These are phyloP conservation scores for Dipodascus albidus DNA, from an alignment of 805 yeast species.

Conservation along the genomic window DNA sequence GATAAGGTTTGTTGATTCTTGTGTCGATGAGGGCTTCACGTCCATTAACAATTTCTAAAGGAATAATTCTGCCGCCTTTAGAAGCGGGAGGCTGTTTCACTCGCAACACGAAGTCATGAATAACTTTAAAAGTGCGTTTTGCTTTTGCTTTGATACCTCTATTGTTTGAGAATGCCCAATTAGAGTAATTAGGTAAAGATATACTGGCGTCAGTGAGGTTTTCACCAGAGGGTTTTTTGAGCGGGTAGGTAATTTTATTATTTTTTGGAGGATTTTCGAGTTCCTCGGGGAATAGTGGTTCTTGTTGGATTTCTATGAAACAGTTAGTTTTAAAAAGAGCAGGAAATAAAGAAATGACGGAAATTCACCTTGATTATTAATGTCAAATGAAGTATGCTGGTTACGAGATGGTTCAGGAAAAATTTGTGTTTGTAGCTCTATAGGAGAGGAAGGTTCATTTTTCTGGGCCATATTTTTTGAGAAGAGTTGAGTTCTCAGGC, in stretches of 20 bases:
- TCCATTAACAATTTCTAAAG: slow-evolving; percentile 39
- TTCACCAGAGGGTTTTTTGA: not conserved
- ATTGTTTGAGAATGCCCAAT: slow-evolving; percentile 16
- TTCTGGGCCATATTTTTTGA: slow-evolving; percentile 26
- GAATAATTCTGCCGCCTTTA: slow-evolving; percentile 64
- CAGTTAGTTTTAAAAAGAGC: not conserved
- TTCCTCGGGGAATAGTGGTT: slow-evolving; percentile 6
- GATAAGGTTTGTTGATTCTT: slow-evolving; percentile 49
- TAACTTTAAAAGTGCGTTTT: slow-evolving; percentile 4
- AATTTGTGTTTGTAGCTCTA: slow-evolving; percentile 21
- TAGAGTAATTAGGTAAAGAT: slow-evolving; percentile 17
- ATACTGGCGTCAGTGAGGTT: slow-evolving; percentile 5
- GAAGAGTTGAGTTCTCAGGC: slow-evolving; percentile 55
- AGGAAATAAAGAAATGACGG: slow-evolving; percentile 3
- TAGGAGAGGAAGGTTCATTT: slow-evolving; percentile 18
- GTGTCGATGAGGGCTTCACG: slow-evolving; percentile 49
- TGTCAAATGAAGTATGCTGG: slow-evolving; percentile 7
- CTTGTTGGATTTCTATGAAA: slow-evolving; percentile 8
- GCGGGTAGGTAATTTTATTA: no score
- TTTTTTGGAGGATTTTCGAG: no score
- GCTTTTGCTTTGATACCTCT: slow-evolving; percentile 8
- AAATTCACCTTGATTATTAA: not conserved
- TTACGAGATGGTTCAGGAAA: slow-evolving; percentile 14
- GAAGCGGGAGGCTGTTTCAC: slow-evolving; percentile 34
- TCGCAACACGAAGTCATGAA: slow-evolving; percentile 20